phyloP scores from a whole-genome alignment of 2,329 filamentous ascomycete genomes.

The Bipolaris oryzae region DNA sequence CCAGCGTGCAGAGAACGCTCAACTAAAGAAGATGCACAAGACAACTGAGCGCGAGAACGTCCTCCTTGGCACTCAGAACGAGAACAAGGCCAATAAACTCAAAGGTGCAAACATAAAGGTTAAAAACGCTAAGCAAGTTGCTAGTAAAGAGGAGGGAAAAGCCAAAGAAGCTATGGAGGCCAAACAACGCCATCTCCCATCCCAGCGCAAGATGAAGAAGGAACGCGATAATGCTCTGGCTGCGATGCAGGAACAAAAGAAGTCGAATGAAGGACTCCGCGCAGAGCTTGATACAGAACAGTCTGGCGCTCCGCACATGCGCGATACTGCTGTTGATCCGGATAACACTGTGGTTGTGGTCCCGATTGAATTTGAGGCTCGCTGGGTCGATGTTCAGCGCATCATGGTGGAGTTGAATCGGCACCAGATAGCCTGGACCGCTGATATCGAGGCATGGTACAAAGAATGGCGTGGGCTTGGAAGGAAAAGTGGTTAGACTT shows the following conservation, averaged over 20 bases:
- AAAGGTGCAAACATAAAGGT: slow-evolving; percentile 27
- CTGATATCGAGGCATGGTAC: slow-evolving; percentile 18
- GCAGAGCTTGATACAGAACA: slow-evolving; percentile 20
- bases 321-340: slow-evolving; percentile 10
- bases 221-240: slow-evolving; percentile 23
- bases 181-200: slow-evolving; percentile 16
- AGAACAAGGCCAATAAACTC: slow-evolving; percentile 19
- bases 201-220: slow-evolving; percentile 24
- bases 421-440: slow-evolving; percentile 13
- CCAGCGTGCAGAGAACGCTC: slow-evolving; percentile 15
- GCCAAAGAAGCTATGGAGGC: slow-evolving; percentile 22
- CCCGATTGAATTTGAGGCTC: slow-evolving; percentile 18
- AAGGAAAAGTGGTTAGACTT: not conserved
- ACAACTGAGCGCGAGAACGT: slow-evolving; percentile 15
- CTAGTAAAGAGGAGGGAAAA: slow-evolving; percentile 22
- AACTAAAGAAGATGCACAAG: slow-evolving; percentile 14
- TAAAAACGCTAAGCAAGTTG: slow-evolving; percentile 23
- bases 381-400: slow-evolving; percentile 16
- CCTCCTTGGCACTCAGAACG: slow-evolving; percentile 13
- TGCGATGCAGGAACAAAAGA: slow-evolving; percentile 14
- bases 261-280: slow-evolving; percentile 17
- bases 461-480: slow-evolving; percentile 18
- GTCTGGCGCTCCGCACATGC: slow-evolving; percentile 21
- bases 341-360: slow-evolving; percentile 19
- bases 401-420: slow-evolving; percentile 8